Percentiles rank a stretch among this genome's conserved stretches.
Evolutionary conservation across 805 yeast genomes (phyloP).

Genomic region (Ogataea dorogensis): DNA sequence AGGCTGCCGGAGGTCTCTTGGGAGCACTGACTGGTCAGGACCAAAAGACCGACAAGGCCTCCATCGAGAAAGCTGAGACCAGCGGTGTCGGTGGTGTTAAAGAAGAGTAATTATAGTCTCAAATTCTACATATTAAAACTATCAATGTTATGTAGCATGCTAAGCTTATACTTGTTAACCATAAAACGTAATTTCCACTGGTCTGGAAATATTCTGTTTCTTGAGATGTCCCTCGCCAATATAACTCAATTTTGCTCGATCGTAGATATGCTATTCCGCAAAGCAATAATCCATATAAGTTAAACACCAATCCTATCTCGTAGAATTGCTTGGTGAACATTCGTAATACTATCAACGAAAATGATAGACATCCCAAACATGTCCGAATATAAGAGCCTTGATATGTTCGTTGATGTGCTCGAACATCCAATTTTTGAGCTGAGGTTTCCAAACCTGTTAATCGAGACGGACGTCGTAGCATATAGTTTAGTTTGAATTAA

Average conservation of each 20-base stretch:
- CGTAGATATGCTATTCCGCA: constrained; percentile 39
- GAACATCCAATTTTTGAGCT: constrained; percentile 45
- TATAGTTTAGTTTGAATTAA: background rate
- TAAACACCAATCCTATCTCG: constrained; percentile 65
- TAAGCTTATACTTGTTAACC: constrained; percentile 49
- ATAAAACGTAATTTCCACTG: constrained; percentile 58
- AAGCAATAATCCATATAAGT: constrained; percentile 53
- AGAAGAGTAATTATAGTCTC: constrained; percentile 55
- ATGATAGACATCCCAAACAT: constrained; percentile 65
- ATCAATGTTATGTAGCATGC: constrained; percentile 51
- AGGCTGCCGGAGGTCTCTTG: constrained; percentile 71
- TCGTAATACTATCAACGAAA: constrained; percentile 61
- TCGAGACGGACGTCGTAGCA: constrained; percentile 33
- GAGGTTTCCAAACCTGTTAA: constrained; percentile 37
- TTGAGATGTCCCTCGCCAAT: constrained; percentile 25
- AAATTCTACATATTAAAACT: constrained; percentile 47
- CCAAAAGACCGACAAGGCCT: constrained; percentile 79
- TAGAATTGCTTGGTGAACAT: constrained; percentile 62
- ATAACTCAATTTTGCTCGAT: constrained; percentile 32
- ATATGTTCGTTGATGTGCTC: constrained; percentile 79
- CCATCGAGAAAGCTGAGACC: constrained; percentile 80
- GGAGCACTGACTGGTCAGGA: constrained; percentile 45
- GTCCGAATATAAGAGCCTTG: constrained; percentile 82
- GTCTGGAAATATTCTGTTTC: constrained; percentile 46
- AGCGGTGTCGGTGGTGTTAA: constrained; percentile 87